A percentile compares a stretch with the other conserved stretches of the same genome.
phyloP scores from a whole-genome alignment of 345 rosid species.

The Passiflora organensis region DNA sequence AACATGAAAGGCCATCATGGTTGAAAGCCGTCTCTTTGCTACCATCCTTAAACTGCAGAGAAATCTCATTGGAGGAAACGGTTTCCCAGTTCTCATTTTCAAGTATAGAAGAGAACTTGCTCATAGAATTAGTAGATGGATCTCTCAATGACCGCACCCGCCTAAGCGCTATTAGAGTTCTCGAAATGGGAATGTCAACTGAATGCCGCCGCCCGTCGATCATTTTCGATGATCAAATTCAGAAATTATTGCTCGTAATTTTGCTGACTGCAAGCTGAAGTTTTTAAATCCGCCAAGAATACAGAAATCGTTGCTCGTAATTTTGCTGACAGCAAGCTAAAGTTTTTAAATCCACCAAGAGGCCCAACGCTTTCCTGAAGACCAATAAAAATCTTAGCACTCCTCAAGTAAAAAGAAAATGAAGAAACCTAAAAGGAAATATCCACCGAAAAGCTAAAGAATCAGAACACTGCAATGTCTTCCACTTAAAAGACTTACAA shows the following conservation, averaged over 20 bases:
- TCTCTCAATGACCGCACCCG: constrained; percentile 92
- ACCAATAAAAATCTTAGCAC: constrained; percentile 1
- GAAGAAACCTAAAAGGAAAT: not conserved
- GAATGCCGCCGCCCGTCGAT: constrained; percentile 81
- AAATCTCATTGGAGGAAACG: constrained; percentile 61
- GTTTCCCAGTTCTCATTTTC: constrained; percentile 91
- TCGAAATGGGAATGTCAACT: constrained; percentile 83
- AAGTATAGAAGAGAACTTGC: constrained; percentile 75
- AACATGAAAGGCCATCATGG: constrained; percentile 25
- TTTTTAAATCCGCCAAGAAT: constrained; percentile 9
- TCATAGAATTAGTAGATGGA: constrained; percentile 90
- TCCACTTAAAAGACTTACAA: too few species aligned
- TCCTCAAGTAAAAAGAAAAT: not conserved
- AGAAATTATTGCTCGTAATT: not conserved
- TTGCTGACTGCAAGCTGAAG: constrained; percentile 12
- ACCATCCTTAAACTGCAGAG: constrained; percentile 41
- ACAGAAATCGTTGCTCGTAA: not conserved
- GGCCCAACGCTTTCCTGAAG: constrained; percentile 28
- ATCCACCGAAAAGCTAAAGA: too few species aligned
- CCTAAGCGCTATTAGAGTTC: constrained; percentile 81
- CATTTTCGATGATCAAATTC: constrained; percentile 22
- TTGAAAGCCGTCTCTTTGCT: constrained; percentile 24
- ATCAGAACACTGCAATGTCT: too few species aligned
- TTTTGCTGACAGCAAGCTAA: constrained; percentile 11
- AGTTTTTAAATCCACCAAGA: constrained; percentile 10